Conservation (phyloP, 164 flowering plant species). For the Vitis riparia region DNA sequence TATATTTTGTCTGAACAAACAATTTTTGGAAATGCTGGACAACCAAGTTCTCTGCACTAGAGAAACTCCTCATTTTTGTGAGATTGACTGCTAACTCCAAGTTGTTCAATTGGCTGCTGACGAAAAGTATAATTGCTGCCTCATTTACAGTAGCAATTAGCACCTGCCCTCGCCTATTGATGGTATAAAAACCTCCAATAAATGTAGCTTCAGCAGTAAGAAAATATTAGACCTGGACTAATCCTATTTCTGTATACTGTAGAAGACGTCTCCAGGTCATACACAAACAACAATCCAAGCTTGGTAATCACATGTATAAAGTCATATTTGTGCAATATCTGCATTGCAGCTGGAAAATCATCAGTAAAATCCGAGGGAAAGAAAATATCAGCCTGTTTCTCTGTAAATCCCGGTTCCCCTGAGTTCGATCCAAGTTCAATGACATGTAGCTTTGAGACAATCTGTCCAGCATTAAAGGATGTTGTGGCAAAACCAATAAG, state of each 20-base stretch:
- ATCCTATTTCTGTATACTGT: conserved; percentile 96
- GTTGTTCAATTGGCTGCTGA: conserved; percentile 95
- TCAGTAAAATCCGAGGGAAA: no score
- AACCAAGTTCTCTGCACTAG: conserved; percentile 98
- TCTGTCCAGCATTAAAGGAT: no score
- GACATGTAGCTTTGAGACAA: no score
- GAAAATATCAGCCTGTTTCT: no score
- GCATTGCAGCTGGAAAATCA: no score
- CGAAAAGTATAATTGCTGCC: conserved; percentile 86
- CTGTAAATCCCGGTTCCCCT: no score
- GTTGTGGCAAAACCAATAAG: no score
- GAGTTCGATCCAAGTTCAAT: no score
- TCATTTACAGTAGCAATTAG: conserved; percentile 95
- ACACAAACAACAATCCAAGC: conserved; percentile 95
- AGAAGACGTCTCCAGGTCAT: conserved; percentile 93
- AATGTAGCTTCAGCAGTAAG: conserved; percentile 91
- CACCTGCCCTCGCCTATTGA: conserved; percentile 96
- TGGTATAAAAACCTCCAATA: conserved; percentile 97
- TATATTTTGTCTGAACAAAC: conserved; percentile 96
- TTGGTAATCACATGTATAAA: no score
- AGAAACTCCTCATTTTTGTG: conserved; percentile 96
- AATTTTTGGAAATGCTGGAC: conserved; percentile 97
- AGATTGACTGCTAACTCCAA: conserved; percentile 95
- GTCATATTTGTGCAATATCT: no score
- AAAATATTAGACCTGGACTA: conserved; percentile 97